These are phyloP conservation scores for Chenopodium quinoa DNA, from an alignment of 148 eudicot genomes.

Conservation along the genomic window DNA sequence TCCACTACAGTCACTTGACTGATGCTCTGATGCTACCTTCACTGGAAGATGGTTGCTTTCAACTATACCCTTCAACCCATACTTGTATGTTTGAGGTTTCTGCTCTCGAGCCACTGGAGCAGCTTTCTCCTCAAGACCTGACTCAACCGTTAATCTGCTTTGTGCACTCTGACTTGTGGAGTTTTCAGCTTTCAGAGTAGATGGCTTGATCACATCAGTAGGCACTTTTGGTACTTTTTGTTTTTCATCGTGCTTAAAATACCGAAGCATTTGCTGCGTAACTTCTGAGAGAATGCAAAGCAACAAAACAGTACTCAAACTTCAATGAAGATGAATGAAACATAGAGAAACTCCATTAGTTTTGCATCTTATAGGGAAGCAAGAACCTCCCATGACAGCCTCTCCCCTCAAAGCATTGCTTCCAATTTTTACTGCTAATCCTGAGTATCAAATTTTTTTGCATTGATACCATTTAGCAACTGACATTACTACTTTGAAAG, in stretches of 20 bases:
- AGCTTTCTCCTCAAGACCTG: slow-evolving; percentile 15
- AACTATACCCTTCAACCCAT: slow-evolving; percentile 24
- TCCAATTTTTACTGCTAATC: neutral
- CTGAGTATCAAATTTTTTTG: neutral
- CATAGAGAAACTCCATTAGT: neutral
- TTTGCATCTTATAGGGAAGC: neutral
- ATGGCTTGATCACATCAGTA: slow-evolving; percentile 18
- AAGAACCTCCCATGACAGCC: neutral
- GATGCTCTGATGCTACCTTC: slow-evolving; percentile 20
- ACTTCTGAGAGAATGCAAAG: slow-evolving; percentile 42
- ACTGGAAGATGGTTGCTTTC: neutral
- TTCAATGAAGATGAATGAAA: neutral
- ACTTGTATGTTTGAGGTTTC: slow-evolving; percentile 16
- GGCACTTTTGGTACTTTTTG: slow-evolving; percentile 26
- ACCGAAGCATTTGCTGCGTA: slow-evolving; percentile 50
- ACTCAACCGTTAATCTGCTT: slow-evolving; percentile 24
- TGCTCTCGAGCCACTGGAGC: slow-evolving; percentile 13
- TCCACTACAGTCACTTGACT: slow-evolving; percentile 48
- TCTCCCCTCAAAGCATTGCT: neutral
- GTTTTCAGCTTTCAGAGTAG: slow-evolving; percentile 24
- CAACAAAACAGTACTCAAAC: neutral
- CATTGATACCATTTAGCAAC: neutral
- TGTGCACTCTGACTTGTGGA: slow-evolving; percentile 27
- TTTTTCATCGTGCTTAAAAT: slow-evolving; percentile 37
- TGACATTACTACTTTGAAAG: neutral